Conservation (phyloP, 805 yeast species). For the Torulaspora delbrueckii region DNA sequence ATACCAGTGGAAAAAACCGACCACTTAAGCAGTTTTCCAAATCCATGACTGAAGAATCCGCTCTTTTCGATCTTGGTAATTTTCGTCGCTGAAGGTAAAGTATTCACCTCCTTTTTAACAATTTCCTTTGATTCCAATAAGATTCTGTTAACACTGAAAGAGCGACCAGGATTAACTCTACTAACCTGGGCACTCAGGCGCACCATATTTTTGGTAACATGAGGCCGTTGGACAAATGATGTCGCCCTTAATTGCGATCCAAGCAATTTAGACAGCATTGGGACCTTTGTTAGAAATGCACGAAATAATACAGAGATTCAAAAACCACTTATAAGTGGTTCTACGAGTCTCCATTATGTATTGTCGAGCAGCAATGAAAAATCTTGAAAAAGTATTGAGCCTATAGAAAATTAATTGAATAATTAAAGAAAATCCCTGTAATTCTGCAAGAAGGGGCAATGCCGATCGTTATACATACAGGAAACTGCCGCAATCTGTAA, state of each 20-base stretch:
- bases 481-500: neutral
- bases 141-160: constrained; percentile 2
- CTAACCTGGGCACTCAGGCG: neutral
- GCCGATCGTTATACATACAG: neutral
- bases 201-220: neutral
- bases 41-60: constrained; percentile 13
- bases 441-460: neutral
- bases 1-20: constrained; percentile 40
- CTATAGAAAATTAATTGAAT: neutral
- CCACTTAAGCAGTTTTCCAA: constrained; percentile 35
- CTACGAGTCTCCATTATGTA: neutral
- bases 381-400: neutral
- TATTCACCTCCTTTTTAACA: constrained; percentile 1
- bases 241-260: constrained; percentile 1
- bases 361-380: neutral
- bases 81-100: neutral
- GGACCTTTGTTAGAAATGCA: neutral
- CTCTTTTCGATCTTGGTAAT: neutral
- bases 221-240: neutral
- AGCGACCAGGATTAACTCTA: constrained; percentile 4
- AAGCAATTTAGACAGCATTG: constrained; percentile 1
- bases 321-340: neutral
- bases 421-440: neutral
- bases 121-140: constrained; percentile 4
- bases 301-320: neutral